These are phyloP conservation scores for Elymus sibiricus DNA, from an alignment of 176 grass and related monocot species.

Conservation along the genomic window DNA sequence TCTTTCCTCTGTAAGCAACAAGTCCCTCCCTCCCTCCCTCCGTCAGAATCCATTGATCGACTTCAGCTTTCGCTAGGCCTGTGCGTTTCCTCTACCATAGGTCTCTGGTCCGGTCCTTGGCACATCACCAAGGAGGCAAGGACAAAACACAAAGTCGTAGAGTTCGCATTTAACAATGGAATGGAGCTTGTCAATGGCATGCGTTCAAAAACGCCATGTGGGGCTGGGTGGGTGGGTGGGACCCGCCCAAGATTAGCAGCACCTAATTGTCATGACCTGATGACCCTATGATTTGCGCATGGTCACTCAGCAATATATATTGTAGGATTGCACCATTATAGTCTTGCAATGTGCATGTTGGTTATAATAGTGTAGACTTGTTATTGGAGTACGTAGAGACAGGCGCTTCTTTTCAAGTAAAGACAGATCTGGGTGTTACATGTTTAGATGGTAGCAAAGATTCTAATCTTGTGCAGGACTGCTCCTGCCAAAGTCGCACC, in stretches of 20 bases:
- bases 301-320: not conserved
- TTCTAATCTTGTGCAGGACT: constrained; percentile 41
- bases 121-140: constrained; percentile 21
- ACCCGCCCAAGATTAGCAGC: constrained; percentile 18
- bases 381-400: no score
- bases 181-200: constrained; percentile 27
- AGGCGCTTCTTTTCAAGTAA: constrained; percentile 32
- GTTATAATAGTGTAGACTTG: no score
- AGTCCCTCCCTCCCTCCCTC: not conserved
- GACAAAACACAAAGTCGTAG: constrained; percentile 32
- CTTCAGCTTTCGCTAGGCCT: not conserved
- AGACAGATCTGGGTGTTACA: constrained; percentile 37
- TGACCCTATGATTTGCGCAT: constrained; percentile 28
- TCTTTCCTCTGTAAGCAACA: constrained; percentile 22
- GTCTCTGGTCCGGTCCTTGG: not conserved
- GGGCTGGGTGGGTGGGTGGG: not conserved
- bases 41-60: not conserved
- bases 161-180: constrained; percentile 25
- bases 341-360: not conserved
- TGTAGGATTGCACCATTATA: not conserved
- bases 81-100: not conserved
- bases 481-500: not conserved
- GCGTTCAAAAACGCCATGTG: not conserved
- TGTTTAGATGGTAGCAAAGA: constrained; percentile 48
- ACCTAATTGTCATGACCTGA: constrained; percentile 23